Percentiles rank a stretch among this genome's conserved stretches.
phyloP scores from a whole-genome alignment of 345 rosid species.

The Stellera chamaejasme region DNA sequence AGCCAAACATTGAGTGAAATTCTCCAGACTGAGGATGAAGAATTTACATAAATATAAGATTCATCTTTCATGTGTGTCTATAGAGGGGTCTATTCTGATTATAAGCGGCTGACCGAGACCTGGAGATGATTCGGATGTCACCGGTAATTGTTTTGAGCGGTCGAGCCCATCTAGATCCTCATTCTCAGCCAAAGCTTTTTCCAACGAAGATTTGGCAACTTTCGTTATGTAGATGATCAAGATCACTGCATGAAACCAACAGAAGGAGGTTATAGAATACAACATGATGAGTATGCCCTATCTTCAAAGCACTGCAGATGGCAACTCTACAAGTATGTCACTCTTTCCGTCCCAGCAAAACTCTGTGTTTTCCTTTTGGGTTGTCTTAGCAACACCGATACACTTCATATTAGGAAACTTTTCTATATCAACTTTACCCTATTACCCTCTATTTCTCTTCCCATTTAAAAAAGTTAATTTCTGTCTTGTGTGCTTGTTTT shows the following conservation, averaged over 20 bases:
- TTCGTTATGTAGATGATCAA: constrained; percentile 29
- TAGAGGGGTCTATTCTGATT: too few relatives aligned
- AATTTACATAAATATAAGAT: constrained; percentile 25
- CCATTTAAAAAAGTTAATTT: too few relatives aligned
- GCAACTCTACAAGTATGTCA: not conserved
- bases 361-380: too few relatives aligned
- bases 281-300: too few relatives aligned
- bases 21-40: constrained; percentile 6
- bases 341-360: too few relatives aligned
- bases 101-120: constrained; percentile 60
- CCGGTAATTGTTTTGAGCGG: constrained; percentile 30
- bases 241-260: constrained; percentile 22
- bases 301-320: too few relatives aligned
- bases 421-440: too few relatives aligned
- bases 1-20: constrained; percentile 6
- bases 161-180: constrained; percentile 30
- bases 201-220: constrained; percentile 39
- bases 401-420: too few relatives aligned
- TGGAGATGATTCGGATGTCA: constrained; percentile 19
- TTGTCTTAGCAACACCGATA: too few relatives aligned
- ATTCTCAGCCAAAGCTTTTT: constrained; percentile 37
- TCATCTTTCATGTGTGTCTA: constrained; percentile 20
- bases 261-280: not conserved
- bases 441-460: too few relatives aligned
- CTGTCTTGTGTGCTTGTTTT: too few relatives aligned